These are phyloP conservation scores for Emergomyces africanus DNA, from an alignment of 2,329 filamentous ascomycete species.

Conservation along the genomic window DNA sequence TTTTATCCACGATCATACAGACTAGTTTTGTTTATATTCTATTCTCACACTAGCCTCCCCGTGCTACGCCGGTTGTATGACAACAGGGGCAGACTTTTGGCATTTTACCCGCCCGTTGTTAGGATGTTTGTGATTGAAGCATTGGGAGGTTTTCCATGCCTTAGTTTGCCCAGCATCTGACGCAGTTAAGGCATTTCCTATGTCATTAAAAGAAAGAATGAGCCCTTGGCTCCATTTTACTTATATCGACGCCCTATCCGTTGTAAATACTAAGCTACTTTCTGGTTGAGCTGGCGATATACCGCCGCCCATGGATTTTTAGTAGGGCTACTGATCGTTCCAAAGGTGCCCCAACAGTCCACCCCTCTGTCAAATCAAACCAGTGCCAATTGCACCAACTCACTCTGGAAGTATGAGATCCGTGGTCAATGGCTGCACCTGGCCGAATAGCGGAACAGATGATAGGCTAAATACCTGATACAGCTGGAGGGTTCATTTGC, in stretches of 20 bases:
- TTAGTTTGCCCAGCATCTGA: background rate
- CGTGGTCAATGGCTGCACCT: background rate
- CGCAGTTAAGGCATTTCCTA: background rate
- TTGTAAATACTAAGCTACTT: background rate
- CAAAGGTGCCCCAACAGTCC: no score
- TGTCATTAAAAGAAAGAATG: background rate
- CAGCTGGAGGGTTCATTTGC: background rate
- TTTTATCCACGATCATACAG: background rate
- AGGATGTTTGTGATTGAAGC: background rate
- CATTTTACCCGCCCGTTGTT: background rate
- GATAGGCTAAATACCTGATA: background rate
- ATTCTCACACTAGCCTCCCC: background rate
- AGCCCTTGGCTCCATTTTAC: background rate
- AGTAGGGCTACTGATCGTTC: background rate
- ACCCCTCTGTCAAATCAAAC: no score
- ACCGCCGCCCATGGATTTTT: background rate
- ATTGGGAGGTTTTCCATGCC: background rate
- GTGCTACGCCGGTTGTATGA: background rate
- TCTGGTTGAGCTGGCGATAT: background rate
- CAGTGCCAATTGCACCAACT: background rate
- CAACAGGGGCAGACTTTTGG: background rate
- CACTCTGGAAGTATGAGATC: background rate
- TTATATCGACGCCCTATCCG: background rate
- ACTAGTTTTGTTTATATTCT: background rate
- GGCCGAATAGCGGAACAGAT: background rate